Percentiles rank a stretch among this genome's conserved stretches.
Conservation (phyloP, 192 early-diverging fungal genomes). For the Phycomyces nitens region DNA sequence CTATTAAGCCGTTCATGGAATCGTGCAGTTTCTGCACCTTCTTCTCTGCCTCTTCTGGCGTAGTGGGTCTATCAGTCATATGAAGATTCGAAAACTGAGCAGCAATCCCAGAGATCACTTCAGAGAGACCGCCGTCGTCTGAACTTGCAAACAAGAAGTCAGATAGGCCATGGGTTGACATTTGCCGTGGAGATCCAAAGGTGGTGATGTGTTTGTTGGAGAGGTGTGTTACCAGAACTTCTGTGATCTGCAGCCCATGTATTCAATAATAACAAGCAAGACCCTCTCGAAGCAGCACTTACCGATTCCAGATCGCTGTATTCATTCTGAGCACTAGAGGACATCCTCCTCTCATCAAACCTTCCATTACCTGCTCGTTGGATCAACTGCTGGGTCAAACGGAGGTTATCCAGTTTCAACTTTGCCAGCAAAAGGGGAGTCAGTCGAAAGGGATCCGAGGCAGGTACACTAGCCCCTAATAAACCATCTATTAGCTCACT, state of each 20-base stretch:
- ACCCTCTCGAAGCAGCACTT: neutral
- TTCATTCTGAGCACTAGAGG: conserved; percentile 14
- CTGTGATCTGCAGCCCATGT: conserved; percentile 15
- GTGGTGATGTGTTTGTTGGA: conserved; percentile 17
- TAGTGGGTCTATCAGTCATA: neutral
- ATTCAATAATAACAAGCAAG: neutral
- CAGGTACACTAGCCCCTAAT: conserved; percentile 31
- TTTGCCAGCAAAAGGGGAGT: conserved; percentile 34
- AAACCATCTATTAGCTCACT: neutral
- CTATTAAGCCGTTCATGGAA: conserved; percentile 18
- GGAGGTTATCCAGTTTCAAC: conserved; percentile 29
- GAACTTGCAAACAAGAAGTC: conserved; percentile 10
- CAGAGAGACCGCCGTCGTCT: conserved; percentile 8
- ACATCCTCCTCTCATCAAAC: neutral
- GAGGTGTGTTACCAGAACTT: conserved; percentile 24
- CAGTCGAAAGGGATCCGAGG: conserved; percentile 34
- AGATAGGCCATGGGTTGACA: conserved; percentile 11
- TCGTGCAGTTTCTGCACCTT: neutral
- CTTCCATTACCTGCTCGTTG: neutral
- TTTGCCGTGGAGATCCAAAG: conserved; percentile 4
- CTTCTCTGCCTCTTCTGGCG: neutral
- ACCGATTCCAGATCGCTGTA: conserved; percentile 21
- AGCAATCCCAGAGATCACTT: conserved; percentile 14
- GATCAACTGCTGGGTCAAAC: conserved; percentile 5
- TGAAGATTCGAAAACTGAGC: conserved; percentile 10